Evolutionary conservation across 768 basidiomycete species (phyloP), one percentile per base, ranked within the genome.

Genomic region (Atractiella rhizophila): DNA sequence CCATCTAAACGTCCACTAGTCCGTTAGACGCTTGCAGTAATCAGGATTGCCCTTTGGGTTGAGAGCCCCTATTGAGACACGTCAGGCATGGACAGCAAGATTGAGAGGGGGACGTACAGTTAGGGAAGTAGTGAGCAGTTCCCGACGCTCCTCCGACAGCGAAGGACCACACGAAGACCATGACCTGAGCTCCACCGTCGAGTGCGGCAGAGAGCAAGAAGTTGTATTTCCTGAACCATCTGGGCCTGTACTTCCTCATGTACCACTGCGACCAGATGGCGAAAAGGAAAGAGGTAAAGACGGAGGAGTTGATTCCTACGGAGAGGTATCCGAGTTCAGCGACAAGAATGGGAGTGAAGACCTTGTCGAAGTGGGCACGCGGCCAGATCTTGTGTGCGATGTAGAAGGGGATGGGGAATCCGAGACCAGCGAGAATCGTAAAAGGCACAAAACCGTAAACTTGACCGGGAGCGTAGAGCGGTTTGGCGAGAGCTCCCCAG

Each of bases 131-230:
- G n/a, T n/a, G n/a, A n/a, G n/a, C n/a, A n/a, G n/a, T n/a, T n/a
- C n/a, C n/a, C n/a, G n/a, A n/a, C n/a, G n/a, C n/a, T n/a, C n/a
- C n/a, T n/a, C n/a, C n/a, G n/a, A n/a, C n/a, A n/a, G n/a, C n/a
- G n/a, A n/a, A n/a, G n/a, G n/a, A n/a, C n/a, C n/a, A n/a, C n/a
- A n/a, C n/a, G n/a, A n/a, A n/a, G n/a, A n/a, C n/a, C 68, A 70
- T 70, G 15, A 70, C 66, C 53, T 68, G 61, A 13, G 69, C 67
- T 8, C 73, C 71, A 21, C 71, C 71, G 50, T 73, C 71, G 27
- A 73, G 58, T 6, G 68, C 74, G 30, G 71, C 75, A 23, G 70
- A 71, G 4, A 75, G 56, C 28, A 52, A 37, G 40, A 42, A 52
- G 39, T 52, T 49, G 44, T 51, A 51, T 40, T 51, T 39, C 51